These are phyloP conservation scores for Vinca minor DNA, from an alignment of 257 asterid species.

Conservation along the genomic window DNA sequence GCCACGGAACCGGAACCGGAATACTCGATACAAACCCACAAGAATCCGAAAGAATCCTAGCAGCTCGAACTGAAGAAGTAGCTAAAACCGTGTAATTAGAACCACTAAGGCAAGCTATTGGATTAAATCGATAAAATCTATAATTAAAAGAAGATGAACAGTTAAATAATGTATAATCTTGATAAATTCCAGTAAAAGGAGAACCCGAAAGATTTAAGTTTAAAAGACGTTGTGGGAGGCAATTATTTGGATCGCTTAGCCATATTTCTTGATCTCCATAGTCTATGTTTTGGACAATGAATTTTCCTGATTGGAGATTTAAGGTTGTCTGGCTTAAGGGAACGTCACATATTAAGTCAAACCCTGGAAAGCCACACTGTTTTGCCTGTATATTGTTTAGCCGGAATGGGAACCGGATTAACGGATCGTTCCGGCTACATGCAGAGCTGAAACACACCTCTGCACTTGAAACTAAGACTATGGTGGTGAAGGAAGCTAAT, in stretches of 20 bases:
- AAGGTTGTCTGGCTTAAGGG: constrained; percentile 25
- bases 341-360: constrained; percentile 41
- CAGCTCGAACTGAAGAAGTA: constrained; percentile 22
- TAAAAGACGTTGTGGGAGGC: constrained; percentile 46
- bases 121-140: constrained; percentile 15
- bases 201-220: constrained; percentile 42
- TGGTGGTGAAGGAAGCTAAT: too few species aligned
- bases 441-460: constrained; percentile 23
- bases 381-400: constrained; percentile 26
- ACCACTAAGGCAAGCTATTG: constrained; percentile 45
- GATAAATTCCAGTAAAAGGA: constrained; percentile 31
- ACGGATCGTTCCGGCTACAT: constrained; percentile 29
- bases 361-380: constrained; percentile 51
- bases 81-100: constrained; percentile 33
- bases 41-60: constrained; percentile 19
- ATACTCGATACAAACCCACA: constrained; percentile 30
- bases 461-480: constrained; percentile 12
- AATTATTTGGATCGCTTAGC: constrained; percentile 45
- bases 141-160: constrained; percentile 37
- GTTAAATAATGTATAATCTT: constrained; percentile 35
- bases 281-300: constrained; percentile 34
- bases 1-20: constrained; percentile 48
- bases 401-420: constrained; percentile 52
- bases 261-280: constrained; percentile 36
- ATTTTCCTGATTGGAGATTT: constrained; percentile 29